phyloP scores from a whole-genome alignment of 768 basidiomycete species.

The Rhodotorula diobovata region DNA sequence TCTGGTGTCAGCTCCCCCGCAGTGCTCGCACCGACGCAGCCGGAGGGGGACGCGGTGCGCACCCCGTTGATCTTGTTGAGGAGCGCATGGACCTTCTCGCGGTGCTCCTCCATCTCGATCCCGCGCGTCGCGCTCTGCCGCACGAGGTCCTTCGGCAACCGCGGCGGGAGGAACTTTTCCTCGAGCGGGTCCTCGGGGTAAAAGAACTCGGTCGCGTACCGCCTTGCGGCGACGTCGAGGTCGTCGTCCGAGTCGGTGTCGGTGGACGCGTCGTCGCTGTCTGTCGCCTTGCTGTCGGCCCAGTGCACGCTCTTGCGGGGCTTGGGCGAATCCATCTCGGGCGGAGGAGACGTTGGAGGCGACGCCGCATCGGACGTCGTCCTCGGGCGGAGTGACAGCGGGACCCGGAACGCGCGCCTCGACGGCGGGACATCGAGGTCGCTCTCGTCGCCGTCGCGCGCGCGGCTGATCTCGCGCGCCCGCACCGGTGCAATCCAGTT shows the following conservation, averaged over 20 bases:
- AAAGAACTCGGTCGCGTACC: slow-evolving; percentile 13
- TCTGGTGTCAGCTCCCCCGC: neutral
- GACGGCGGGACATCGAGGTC: neutral
- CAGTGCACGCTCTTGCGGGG: neutral
- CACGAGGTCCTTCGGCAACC: slow-evolving; percentile 24
- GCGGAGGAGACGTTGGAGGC: slow-evolving; percentile 9
- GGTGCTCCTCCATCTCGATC: slow-evolving; percentile 36
- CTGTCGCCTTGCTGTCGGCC: neutral
- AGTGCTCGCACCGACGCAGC: no score
- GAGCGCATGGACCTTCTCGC: slow-evolving; percentile 3
- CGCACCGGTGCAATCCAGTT: neutral
- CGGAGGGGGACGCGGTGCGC: neutral
- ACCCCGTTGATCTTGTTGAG: slow-evolving; percentile 32
- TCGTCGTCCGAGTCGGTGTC: neutral
- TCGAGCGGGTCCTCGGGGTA: slow-evolving; percentile 17
- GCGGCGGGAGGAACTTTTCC: slow-evolving; percentile 20
- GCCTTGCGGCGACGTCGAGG: neutral
- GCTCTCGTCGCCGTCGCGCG: neutral
- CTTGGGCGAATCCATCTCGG: no score
- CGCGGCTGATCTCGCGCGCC: neutral
- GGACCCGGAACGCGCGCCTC: neutral
- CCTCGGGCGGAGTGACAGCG: neutral
- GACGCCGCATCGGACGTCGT: neutral
- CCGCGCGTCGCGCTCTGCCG: neutral
- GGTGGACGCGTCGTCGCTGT: neutral